Evolutionary conservation across 2,329 filamentous ascomycete genomes (phyloP), one percentile per base, ranked within the genome.

Genomic region (Cryphonectria japonica): DNA sequence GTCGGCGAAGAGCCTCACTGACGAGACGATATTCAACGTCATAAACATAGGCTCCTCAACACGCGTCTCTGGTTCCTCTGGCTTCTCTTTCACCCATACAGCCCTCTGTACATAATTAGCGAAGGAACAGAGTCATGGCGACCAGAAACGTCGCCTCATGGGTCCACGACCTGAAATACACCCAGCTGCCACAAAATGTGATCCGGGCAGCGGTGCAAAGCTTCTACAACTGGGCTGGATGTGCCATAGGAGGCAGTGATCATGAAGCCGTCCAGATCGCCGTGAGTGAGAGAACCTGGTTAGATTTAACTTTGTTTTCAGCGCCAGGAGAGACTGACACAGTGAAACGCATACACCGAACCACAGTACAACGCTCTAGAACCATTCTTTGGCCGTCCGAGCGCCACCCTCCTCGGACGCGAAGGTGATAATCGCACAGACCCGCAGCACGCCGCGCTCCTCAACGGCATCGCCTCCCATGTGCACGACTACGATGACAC

Each of bases 401-500:
- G 76, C 2, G 76, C 78, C 1, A 78, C 78, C 26, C 77, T 81
- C 11, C 76, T 82, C 3, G 79, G 78, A 1, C 73, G 78, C 32
- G 78, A 78, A 46, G 77, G 76, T 26, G 75, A 74, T 2, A 70
- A 74, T 37, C 77, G 73, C 62, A 77, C 79, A 6, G 84, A 87
- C 73, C 81, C 85, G 1, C 83, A 85, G 73, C 80, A 85, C 69
- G 85, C 86, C 1, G 85, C 85, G 0, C 77, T 88, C 8, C 74
- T 88, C 63, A 87, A 88, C 72, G 86, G 86, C 37, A 86, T 88
- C 60, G 84, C 85, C 16, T 86, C 83, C 41, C 85, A 88, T 72
- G 84, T 87, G 3, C 84, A 88, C 70, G 85, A 88, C 74, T 88
- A 87, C 75, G 86, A 88, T 72, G 85, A 88, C 75, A 88, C 85